phyloP scores from a whole-genome alignment of 495 filamentous ascomycete genomes.

The Pseudomonodictys pantanalensis region DNA sequence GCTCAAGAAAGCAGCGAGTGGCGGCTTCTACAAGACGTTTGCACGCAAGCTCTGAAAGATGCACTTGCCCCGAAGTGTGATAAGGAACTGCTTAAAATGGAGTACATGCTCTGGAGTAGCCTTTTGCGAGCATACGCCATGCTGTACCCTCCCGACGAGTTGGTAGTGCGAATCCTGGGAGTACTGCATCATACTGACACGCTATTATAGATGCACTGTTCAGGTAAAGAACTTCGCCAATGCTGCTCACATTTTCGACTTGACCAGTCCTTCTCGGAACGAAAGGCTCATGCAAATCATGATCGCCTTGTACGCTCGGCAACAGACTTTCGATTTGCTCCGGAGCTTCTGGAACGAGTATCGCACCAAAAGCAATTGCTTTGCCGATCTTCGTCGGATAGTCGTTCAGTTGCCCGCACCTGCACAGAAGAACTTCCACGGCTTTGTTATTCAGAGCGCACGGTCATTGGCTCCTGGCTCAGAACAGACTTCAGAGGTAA shows the following conservation, averaged over 20 bases:
- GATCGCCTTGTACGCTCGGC: neutral
- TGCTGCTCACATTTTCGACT: too few relatives aligned
- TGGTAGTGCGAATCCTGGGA: too few relatives aligned
- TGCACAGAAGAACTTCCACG: constrained; percentile 10
- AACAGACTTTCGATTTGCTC: neutral
- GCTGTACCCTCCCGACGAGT: too few relatives aligned
- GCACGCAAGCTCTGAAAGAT: too few relatives aligned
- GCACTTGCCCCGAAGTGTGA: too few relatives aligned
- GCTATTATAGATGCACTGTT: too few relatives aligned
- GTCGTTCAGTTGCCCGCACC: constrained; percentile 2
- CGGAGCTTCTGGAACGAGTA: constrained; percentile 16
- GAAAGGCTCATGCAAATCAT: neutral
- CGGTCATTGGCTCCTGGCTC: neutral
- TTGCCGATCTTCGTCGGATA: constrained; percentile 22
- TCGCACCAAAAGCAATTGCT: constrained; percentile 7
- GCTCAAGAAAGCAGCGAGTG: neutral
- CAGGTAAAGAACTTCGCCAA: too few relatives aligned
- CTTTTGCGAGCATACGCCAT: too few relatives aligned
- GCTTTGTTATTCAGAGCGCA: neutral
- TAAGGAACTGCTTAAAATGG: too few relatives aligned
- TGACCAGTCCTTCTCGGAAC: too few relatives aligned
- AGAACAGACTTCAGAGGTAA: neutral
- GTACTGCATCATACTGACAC: too few relatives aligned
- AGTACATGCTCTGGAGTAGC: too few relatives aligned
- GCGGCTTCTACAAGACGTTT: neutral